Evolutionary conservation across 2,329 filamentous ascomycete genomes (phyloP), one percentile per base, ranked within the genome.

Genomic region (Furcasterigmium sp.): DNA sequence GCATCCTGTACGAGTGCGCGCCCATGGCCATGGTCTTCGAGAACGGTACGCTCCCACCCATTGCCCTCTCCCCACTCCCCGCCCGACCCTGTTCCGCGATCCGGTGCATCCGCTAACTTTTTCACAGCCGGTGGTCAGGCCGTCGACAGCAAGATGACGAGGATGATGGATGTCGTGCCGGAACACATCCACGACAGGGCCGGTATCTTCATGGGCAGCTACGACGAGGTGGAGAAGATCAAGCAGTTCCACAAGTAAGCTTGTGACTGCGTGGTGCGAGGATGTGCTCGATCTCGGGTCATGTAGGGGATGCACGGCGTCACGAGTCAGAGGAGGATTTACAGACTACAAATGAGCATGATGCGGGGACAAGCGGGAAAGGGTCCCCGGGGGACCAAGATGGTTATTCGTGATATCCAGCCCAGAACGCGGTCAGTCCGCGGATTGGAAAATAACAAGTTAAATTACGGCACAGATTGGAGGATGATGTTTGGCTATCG

Each of bases 21-120:
- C 93, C 93, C 30, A 98, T 98, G 93, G 93, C 93, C 19, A 87
- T 97, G 84, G 80, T 98, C 7, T 97, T 98, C 65, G 93, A 98
- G 70, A 96, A 98, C 69, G 93, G 87, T 91, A 67, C 69, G 84
- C n/a, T n/a, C n/a, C n/a, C n/a, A n/a, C n/a, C n/a, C n/a, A n/a
- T n/a, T n/a, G n/a, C 72, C 7, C 14, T 15, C 44, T 13, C 13
- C n/a, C 14, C 7, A n/a, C 2, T n/a, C 17, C 25, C 14, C 9
- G 19, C 14, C 15, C 18, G 30, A 35, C 20, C 20, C 11, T 23
- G 41, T 40, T 26, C 7, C 7, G 23, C 11, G 7, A 11, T 26
- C 23, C 7, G 11, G 23, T n/a, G n/a, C n/a, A n/a, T n/a, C n/a
- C n/a, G 39, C 61, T 67, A 54, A 69, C 52, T 20, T 36, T 56